Base-by-base conservation (phyloP, 2,329 filamentous ascomycete species). In the Cladosporium sp. region DNA sequence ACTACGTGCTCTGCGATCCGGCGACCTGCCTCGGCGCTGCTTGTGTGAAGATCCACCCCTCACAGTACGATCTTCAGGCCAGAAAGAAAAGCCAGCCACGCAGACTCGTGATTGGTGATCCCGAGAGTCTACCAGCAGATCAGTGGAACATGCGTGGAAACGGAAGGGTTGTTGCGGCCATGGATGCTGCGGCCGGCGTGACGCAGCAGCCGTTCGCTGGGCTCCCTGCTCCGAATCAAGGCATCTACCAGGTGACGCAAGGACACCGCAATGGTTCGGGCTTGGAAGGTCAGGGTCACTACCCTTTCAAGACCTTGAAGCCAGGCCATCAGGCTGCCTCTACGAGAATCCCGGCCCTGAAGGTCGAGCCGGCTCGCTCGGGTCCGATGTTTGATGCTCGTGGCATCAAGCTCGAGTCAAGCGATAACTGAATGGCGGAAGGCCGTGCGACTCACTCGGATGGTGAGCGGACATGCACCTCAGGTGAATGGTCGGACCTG, bases 21-120 rank as follows among this genome's bases (percentile, higher is more conserved):
- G 28, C 11, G 18, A 36, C 30, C 16, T 63, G 60, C 30, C 25
- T 21, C 13, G 48, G 36, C 7, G 32, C 21, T 11, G 43, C n/a
- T n/a, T 63, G 60, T 32, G n/a, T 43, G 25, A 39, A 48, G 49
- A 53, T 63, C 11, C 60, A 63, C 16, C 25, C 30, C n/a, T 53
- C 21, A 2, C 60, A 63, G 30, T 63, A 63, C 32, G 48, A 63
- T 3, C 21, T 63, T 5, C n/a, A 23, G 11, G 51, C 48, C 23
- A 54, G 32, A n/a, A 54, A 54, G 49, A 11, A 8, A 5, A 21
- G 49, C 23, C 14, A 39, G 32, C 10, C 14, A 14, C 59, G 59
- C 23, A 53, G 59, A 16, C 21, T 36, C 2, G 59, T 54, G 23
- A 14, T 51, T 18, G 46, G 59, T 14, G 32, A 54, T n/a, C 39